Conservation (phyloP, 345 rosid genomes). For the Aquilaria sinensis region DNA sequence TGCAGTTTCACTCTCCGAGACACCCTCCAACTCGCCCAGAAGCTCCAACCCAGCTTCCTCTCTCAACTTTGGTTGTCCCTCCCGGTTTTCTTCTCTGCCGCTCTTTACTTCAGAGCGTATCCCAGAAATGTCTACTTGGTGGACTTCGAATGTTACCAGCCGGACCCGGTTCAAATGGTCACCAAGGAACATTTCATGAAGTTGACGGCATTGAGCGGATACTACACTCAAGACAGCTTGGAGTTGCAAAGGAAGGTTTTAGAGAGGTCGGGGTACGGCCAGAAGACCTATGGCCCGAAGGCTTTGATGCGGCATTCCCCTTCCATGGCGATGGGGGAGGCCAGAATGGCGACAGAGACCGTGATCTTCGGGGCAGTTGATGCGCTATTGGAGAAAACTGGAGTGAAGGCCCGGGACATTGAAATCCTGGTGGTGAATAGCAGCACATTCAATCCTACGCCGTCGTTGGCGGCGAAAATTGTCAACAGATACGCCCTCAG, state of each 20-base stretch:
- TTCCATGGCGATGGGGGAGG: constrained; percentile 23
- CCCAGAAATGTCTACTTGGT: constrained; percentile 64
- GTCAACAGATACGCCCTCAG: constrained; percentile 44
- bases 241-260: constrained; percentile 78
- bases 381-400: constrained; percentile 34
- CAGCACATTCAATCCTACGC: constrained; percentile 43
- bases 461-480: constrained; percentile 42
- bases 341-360: constrained; percentile 35
- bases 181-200: constrained; percentile 62
- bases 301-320: constrained; percentile 37
- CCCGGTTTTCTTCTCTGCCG: constrained; percentile 41
- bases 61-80: constrained; percentile 31
- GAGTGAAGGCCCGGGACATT: constrained; percentile 37
- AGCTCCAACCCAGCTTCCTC: constrained; percentile 46
- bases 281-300: constrained; percentile 68
- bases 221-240: constrained; percentile 55
- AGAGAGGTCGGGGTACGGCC: constrained; percentile 77
- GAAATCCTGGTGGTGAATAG: constrained; percentile 44
- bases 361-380: constrained; percentile 48
- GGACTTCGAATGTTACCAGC: constrained; percentile 77
- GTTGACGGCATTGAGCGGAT: constrained; percentile 28
- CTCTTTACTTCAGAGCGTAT: constrained; percentile 63
- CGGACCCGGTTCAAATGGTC: constrained; percentile 37
- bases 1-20: constrained; percentile 27
- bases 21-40: constrained; percentile 36